Conservation (phyloP, 148 eudicot species). For the Cornus florida region DNA sequence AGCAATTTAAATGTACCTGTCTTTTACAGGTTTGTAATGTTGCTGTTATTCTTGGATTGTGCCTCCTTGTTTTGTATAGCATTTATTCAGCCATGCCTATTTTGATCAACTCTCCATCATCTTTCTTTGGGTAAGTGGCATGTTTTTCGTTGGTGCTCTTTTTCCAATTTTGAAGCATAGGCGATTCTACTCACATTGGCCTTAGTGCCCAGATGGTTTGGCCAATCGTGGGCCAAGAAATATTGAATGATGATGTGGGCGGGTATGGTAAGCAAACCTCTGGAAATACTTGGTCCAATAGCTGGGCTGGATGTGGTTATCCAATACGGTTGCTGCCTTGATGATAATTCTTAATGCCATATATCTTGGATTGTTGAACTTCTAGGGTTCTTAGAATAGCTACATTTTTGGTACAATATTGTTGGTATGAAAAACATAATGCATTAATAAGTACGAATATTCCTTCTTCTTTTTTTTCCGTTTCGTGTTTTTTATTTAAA, state of each 20-base stretch:
- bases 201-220: neutral
- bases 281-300: neutral
- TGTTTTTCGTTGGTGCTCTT: too few species aligned
- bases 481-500: too few species aligned
- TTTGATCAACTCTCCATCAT: too few species aligned
- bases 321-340: neutral
- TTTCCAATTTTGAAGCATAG: too few species aligned
- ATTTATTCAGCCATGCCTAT: neutral
- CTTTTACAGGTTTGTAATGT: slow-evolving; percentile 67
- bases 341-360: too few species aligned
- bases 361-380: neutral
- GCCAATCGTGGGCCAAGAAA: neutral
- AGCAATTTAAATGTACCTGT: slow-evolving; percentile 61
- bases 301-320: neutral
- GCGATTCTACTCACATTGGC: too few species aligned
- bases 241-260: too few species aligned
- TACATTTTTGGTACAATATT: neutral
- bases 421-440: neutral
- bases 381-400: neutral
- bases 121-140: too few species aligned
- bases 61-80: neutral
- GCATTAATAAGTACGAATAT: neutral
- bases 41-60: neutral
- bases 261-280: neutral
- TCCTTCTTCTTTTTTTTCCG: neutral